Base-by-base conservation (phyloP, 805 yeast species). In the Wickerhamomyces pijperi region DNA sequence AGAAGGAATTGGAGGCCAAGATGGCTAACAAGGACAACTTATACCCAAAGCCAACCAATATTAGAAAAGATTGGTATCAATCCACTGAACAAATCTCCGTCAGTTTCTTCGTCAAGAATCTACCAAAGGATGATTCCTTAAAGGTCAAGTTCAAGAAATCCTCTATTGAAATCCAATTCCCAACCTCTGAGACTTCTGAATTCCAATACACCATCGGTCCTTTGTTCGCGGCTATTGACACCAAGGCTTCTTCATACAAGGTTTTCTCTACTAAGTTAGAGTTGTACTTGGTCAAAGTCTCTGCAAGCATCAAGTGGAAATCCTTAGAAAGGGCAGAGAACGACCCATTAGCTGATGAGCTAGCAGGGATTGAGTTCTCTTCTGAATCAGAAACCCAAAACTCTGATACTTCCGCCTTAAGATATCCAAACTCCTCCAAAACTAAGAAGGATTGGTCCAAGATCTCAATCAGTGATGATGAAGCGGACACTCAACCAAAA, bases 191-290 rank as follows among this genome's bases (percentile, higher is more conserved):
- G 1, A 64, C 67, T 5, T 65, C 82, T 2, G 78, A 74, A 44
- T 84, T 78, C 56, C 66, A 62, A 42, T 83, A 75, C 49, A 57
- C 60, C 19, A 51, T 82, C 36, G 74, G 73, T 9, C 77, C 74
- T 2, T 60, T 84, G 28, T 70, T 54, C 39, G 71, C 65, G 13
- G 61, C 58, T 17, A 76, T 90, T 21, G 70, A 60, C 20, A 62
- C 76, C 1, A 55, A 51, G 0, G 46, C 59, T 17, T 70, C 79
- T 2, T 50, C 62, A 0, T 73, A 57, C 48, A 67, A 62, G 12
- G 71, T 87, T 2, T 77, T 73, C 50, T 64, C 79, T 1, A 82
- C 92, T 17, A 90, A 90, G 51, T 47, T 90, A 3, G 97, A 90
- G 56, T 54, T 87, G 8, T 56, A 56, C n/a, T 59, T 88, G 32